A percentile compares a stretch with the other conserved stretches of the same genome.
Conservation (phyloP, 306 rosid species). For the Casuarina cunninghamiana region DNA sequence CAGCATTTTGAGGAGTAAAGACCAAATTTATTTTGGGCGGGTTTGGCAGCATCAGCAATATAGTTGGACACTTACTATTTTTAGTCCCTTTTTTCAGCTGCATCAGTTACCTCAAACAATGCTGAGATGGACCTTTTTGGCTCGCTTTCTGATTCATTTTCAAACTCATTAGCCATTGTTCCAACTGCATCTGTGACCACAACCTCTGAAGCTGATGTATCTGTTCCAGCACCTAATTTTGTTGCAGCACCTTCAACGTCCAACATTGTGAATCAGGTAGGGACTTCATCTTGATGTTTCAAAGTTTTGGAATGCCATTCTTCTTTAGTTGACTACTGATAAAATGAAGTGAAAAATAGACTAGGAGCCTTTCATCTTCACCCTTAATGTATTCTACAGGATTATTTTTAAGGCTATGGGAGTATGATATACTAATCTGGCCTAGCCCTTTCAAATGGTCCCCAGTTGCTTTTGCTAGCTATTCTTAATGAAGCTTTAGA, state of each 20-base stretch:
- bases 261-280: slow-evolving; percentile 61
- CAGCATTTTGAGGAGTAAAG: slow-evolving; percentile 5
- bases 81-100: slow-evolving; percentile 48
- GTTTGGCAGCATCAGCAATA: slow-evolving; percentile 13
- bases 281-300: slow-evolving; percentile 12
- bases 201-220: slow-evolving; percentile 42
- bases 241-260: slow-evolving; percentile 45
- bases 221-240: slow-evolving; percentile 49
- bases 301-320: background rate
- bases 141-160: slow-evolving; percentile 71
- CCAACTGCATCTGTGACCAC: slow-evolving; percentile 53
- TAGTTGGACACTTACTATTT: slow-evolving; percentile 21
- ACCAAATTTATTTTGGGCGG: background rate
- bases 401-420: background rate
- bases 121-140: slow-evolving; percentile 79
- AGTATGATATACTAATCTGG: background rate
- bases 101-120: slow-evolving; percentile 51
- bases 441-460: slow-evolving; percentile 1
- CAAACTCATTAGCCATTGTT: slow-evolving; percentile 67
- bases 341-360: background rate
- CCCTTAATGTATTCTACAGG: background rate
- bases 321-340: background rate
- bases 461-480: background rate
- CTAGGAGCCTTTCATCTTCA: background rate
- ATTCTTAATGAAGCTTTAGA: background rate